Percentiles rank a stretch among this genome's conserved stretches.
Evolutionary conservation across 768 basidiomycete species (phyloP).

Genomic region (Suillus variegatus): DNA sequence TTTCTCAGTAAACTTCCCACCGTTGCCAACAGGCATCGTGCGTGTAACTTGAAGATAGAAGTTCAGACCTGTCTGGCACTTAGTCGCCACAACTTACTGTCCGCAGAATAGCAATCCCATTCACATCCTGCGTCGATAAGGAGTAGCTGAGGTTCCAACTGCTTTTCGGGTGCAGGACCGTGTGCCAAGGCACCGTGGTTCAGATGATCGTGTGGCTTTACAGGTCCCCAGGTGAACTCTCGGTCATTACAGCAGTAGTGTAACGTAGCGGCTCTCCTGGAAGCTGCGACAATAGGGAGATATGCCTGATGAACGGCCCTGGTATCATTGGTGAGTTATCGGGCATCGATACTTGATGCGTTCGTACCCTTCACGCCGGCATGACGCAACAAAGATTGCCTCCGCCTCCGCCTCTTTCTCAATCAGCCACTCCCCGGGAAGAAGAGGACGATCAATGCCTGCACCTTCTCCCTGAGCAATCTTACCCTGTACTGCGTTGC

Average conservation of each 20-base stretch:
- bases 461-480: slow-evolving; percentile 47
- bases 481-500: slow-evolving; percentile 63
- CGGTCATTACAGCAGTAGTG: slow-evolving; percentile 96
- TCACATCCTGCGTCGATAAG: slow-evolving; percentile 97
- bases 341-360: not conserved
- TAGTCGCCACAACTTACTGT: slow-evolving; percentile 42
- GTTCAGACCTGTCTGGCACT: slow-evolving; percentile 22
- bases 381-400: slow-evolving; percentile 89
- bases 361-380: slow-evolving; percentile 81
- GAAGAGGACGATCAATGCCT: slow-evolving; percentile 44
- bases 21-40: slow-evolving; percentile 92
- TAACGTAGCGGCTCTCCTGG: slow-evolving; percentile 82
- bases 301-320: slow-evolving; percentile 90
- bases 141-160: slow-evolving; percentile 67
- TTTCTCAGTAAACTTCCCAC: slow-evolving; percentile 83
- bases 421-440: slow-evolving; percentile 86
- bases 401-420: slow-evolving; percentile 94
- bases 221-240: slow-evolving; percentile 84
- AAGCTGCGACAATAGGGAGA: slow-evolving; percentile 88
- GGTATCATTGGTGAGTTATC: not conserved
- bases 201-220: slow-evolving; percentile 52
- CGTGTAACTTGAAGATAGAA: slow-evolving; percentile 63
- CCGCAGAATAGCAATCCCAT: slow-evolving; percentile 68
- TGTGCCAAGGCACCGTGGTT: slow-evolving; percentile 52
- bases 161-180: slow-evolving; percentile 32